Conservation (phyloP, 192 early-diverging fungal species). For the Gamsiella multidivaricata region DNA sequence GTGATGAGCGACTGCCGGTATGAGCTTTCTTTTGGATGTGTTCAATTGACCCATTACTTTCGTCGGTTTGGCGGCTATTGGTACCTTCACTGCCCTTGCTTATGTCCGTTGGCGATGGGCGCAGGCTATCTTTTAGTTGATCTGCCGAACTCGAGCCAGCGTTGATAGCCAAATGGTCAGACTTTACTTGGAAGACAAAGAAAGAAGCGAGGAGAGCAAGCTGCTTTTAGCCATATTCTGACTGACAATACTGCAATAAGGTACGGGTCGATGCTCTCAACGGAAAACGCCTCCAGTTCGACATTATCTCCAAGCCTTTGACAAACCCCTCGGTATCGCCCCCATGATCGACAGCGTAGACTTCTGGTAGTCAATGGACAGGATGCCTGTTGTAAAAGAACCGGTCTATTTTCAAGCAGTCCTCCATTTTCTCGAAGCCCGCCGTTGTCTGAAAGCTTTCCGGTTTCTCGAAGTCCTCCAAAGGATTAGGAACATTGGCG, state of each 20-base stretch:
- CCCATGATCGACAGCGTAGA: not conserved
- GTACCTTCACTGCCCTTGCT: slow-evolving; percentile 2
- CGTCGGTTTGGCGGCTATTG: slow-evolving; percentile 8
- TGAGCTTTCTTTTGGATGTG: slow-evolving; percentile 1
- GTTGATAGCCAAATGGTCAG: slow-evolving; percentile 2
- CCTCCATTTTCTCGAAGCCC: not conserved
- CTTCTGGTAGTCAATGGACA: slow-evolving; percentile 1
- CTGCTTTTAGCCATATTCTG: not conserved
- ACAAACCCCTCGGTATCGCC: slow-evolving; percentile 1
- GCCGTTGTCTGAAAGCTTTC: not conserved
- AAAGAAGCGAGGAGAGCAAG: not conserved
- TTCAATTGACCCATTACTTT: slow-evolving; percentile 2
- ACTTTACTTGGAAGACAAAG: not conserved
- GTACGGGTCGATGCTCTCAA: slow-evolving; percentile 7
- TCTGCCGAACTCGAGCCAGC: slow-evolving; percentile 4
- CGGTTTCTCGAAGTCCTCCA: slow-evolving; percentile 1
- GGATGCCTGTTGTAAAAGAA: not conserved
- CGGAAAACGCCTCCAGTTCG: slow-evolving; percentile 7
- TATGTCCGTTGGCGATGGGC: not conserved
- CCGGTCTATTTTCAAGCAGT: not conserved
- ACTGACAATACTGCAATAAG: slow-evolving; percentile 1
- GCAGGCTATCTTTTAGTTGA: slow-evolving; percentile 4
- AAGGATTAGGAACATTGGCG: not conserved
- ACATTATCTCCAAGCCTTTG: not conserved
- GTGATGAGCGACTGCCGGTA: not conserved